Percentiles rank a stretch among this genome's conserved stretches.
Conservation (phyloP, 2,329 filamentous ascomycete genomes). For the Cryphonectria carpinicola region DNA sequence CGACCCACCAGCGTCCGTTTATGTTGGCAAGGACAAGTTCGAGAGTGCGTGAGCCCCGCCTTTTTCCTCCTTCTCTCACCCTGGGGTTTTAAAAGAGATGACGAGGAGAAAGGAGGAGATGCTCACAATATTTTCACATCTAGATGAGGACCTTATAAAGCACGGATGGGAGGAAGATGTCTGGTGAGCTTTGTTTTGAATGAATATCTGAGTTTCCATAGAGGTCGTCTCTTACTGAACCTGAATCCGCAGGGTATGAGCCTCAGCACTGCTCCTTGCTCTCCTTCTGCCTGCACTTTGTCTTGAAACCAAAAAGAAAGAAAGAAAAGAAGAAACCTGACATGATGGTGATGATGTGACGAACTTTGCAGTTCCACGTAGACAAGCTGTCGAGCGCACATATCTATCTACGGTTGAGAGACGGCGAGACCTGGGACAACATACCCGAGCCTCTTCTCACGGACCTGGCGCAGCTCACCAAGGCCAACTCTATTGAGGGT, state of each 20-base stretch:
- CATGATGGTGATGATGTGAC: constrained; percentile 3
- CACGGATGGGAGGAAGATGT: constrained; percentile 94
- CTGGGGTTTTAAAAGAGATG: no score
- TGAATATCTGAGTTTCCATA: no score
- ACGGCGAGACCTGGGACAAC: constrained; percentile 81
- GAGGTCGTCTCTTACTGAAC: constrained; percentile 15
- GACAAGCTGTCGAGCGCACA: constrained; percentile 97
- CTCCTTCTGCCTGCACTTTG: not conserved
- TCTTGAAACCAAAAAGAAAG: not conserved
- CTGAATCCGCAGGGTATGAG: constrained; percentile 38
- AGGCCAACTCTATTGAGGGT: constrained; percentile 98
- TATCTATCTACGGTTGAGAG: constrained; percentile 85
- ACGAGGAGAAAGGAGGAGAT: constrained; percentile 25
- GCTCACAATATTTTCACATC: constrained; percentile 14
- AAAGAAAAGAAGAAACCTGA: not conserved
- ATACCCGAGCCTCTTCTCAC: constrained; percentile 75
- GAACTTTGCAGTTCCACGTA: constrained; percentile 75
- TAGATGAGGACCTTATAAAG: constrained; percentile 96
- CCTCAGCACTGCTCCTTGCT: not conserved
- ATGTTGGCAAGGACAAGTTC: constrained; percentile 98
- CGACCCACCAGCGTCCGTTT: constrained; percentile 82
- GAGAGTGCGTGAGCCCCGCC: constrained; percentile 70
- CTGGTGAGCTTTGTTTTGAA: constrained; percentile 62
- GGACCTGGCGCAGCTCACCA: constrained; percentile 96
- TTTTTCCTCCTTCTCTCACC: not conserved